A percentile compares a stretch with the other conserved stretches of the same genome.
These are phyloP conservation scores for Daldinia loculata DNA, from an alignment of 495 filamentous ascomycete genomes.

Conservation along the genomic window DNA sequence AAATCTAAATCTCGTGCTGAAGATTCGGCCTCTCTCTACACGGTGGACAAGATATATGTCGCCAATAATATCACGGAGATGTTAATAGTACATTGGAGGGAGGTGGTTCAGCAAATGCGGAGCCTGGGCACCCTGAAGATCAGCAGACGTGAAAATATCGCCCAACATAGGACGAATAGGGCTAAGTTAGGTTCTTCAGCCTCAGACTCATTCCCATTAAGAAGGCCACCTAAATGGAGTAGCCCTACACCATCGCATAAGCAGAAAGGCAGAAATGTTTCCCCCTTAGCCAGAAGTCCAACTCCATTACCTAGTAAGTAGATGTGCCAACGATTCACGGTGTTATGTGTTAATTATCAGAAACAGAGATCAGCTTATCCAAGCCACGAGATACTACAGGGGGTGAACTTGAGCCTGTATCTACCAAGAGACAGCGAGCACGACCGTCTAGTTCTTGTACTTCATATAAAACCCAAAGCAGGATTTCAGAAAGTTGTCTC, in stretches of 20 bases:
- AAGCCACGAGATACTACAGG: background rate
- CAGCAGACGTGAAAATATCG: conserved; percentile 14
- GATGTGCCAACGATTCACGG: background rate
- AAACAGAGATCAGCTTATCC: conserved; percentile 15
- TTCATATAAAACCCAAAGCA: conserved; percentile 30
- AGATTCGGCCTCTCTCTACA: conserved; percentile 13
- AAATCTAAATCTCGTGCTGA: conserved; percentile 20
- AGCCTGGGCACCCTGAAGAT: conserved; percentile 47
- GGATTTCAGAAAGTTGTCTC: conserved; percentile 37
- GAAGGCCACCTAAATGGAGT: conserved; percentile 46
- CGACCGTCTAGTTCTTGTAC: conserved; percentile 33
- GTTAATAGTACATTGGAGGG: conserved; percentile 66
- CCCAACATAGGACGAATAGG: conserved; percentile 3
- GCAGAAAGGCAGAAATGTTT: conserved; percentile 20
- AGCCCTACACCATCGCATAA: conserved; percentile 12
- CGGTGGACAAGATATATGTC: conserved; percentile 59
- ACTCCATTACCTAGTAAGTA: conserved; percentile 40
- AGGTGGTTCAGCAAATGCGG: conserved; percentile 64
- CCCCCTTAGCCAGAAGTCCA: conserved; percentile 44
- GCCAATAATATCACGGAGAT: conserved; percentile 66
- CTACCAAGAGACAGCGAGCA: conserved; percentile 43
- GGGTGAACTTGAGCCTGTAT: conserved; percentile 6
- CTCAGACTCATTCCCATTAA: conserved; percentile 42
- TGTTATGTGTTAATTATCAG: background rate
- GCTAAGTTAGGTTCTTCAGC: conserved; percentile 33